Evolutionary conservation across 2,329 filamentous ascomycete species (phyloP).

Genomic region (Clathrospora elynae): DNA sequence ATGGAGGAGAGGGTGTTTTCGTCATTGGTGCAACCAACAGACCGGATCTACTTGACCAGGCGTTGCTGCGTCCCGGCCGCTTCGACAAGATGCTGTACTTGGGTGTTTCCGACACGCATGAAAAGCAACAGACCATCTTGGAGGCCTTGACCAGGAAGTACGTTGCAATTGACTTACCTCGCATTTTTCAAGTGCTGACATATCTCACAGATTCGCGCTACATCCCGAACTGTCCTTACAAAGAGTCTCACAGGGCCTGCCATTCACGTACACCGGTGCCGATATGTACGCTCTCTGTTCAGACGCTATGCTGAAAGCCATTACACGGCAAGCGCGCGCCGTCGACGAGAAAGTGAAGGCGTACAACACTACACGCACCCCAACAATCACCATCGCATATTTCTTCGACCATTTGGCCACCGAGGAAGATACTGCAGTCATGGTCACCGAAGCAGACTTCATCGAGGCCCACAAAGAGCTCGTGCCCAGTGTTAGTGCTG

Average conservation of each 20-base stretch:
- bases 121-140: slow-evolving; percentile 92
- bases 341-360: slow-evolving; percentile 82
- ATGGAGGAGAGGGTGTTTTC: slow-evolving; percentile 84
- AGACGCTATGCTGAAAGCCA: slow-evolving; percentile 98
- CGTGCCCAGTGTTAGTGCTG: slow-evolving; percentile 89
- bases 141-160: slow-evolving; percentile 94
- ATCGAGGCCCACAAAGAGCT: slow-evolving; percentile 79
- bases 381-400: slow-evolving; percentile 78
- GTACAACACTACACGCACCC: slow-evolving; percentile 60
- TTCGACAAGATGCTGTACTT: slow-evolving; percentile 99
- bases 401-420: slow-evolving; percentile 94
- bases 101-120: slow-evolving; percentile 93
- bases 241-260: slow-evolving; percentile 74
- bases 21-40: slow-evolving; percentile 96
- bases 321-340: slow-evolving; percentile 82
- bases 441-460: slow-evolving; percentile 90
- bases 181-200: slow-evolving; percentile 2
- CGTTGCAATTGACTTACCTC: slow-evolving; percentile 46
- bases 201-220: slow-evolving; percentile 72
- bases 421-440: slow-evolving; percentile 80
- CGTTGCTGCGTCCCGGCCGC: slow-evolving; percentile 82
- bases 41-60: slow-evolving; percentile 89
- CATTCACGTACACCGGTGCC: slow-evolving; percentile 95
- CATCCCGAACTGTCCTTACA: slow-evolving; percentile 77
- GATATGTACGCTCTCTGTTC: slow-evolving; percentile 97